Base-by-base conservation (phyloP, 179 eudicot genomes). In the Spergularia azorica region DNA sequence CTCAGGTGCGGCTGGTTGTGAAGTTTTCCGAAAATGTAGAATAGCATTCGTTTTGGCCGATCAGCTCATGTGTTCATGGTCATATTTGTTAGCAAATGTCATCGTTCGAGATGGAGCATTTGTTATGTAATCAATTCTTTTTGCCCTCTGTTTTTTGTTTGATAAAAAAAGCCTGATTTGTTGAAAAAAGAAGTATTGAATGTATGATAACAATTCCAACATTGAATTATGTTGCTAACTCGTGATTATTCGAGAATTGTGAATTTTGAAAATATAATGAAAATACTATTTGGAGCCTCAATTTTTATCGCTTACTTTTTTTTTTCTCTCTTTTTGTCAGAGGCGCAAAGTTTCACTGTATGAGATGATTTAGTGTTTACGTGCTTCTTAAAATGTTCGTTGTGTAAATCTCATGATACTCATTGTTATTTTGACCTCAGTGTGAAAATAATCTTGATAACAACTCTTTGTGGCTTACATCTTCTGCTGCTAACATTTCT, bases 51-150 rank as follows among this genome's bases (percentile, higher is more conserved):
- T 73, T 54, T 26, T 67, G 68, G 73, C 55, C 38, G 48, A 79
- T 76, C 70, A 71, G 71, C 67, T 73, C 20, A 69, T 26, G 67
- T 59, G 64, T 74, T 73, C 60, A 52, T 82, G 79, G 76, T 74
- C 79, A 74, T 74, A 78, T 74, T 81, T 68, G 74, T 78, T 82
- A 32, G 70, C 79, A 74, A 70, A 70, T 78, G 79, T 64, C 75
- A 55, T 56, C 67, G 9, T 60, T 64, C 8, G 62, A 70, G 73
- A 74, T 74, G 68, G 57, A 36, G 81, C 72, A 72, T 74, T 80
- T 69, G 79, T 16, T 62, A 48, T 71, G 62, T 77, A 57, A 26
- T 79, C 74, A 72, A 80, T 77, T 80, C 79, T 72, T 79, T 79
- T 76, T 36, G 46, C 64, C 69, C 54, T 11, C 2, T 41, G 38